These are phyloP conservation scores for Myriangium duriaei DNA, from an alignment of 2,329 filamentous ascomycete genomes.

Conservation along the genomic window DNA sequence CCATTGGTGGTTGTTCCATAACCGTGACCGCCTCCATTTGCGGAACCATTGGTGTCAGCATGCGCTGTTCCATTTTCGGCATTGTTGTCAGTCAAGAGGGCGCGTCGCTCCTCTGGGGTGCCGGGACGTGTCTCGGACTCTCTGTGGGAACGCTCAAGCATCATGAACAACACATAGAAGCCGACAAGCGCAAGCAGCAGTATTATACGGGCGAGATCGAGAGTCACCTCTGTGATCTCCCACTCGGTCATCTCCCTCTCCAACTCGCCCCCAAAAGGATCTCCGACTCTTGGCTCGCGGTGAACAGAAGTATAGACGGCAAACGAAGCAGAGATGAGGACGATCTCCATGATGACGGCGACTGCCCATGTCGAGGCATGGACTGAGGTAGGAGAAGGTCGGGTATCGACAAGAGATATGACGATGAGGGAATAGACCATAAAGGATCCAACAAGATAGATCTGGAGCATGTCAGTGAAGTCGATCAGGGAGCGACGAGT, in stretches of 20 bases:
- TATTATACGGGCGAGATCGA: constrained; percentile 57
- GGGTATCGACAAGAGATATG: constrained; percentile 75
- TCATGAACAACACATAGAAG: constrained; percentile 47
- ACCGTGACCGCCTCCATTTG: constrained; percentile 29
- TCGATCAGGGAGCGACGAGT: not conserved
- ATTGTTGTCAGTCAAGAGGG: constrained; percentile 42
- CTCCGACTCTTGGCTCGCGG: constrained; percentile 45
- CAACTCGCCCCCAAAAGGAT: constrained; percentile 25
- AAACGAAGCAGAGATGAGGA: constrained; percentile 57
- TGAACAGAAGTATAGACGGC: constrained; percentile 57
- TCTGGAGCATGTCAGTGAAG: constrained; percentile 38
- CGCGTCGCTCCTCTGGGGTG: constrained; percentile 47
- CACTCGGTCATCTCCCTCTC: constrained; percentile 38
- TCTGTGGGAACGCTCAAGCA: constrained; percentile 26
- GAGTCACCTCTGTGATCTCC: constrained; percentile 52
- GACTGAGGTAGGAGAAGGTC: constrained; percentile 64
- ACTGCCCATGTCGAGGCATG: constrained; percentile 72
- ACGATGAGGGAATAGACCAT: constrained; percentile 81
- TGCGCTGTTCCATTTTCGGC: constrained; percentile 29
- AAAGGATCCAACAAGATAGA: constrained; percentile 72
- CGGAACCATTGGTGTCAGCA: constrained; percentile 33
- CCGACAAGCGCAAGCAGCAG: constrained; percentile 47
- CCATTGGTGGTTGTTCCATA: constrained; percentile 38
- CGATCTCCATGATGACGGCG: constrained; percentile 58
- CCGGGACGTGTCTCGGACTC: constrained; percentile 29